These are phyloP conservation scores for Exophiala sideris DNA, from an alignment of 2,329 filamentous ascomycete genomes.

Conservation along the genomic window DNA sequence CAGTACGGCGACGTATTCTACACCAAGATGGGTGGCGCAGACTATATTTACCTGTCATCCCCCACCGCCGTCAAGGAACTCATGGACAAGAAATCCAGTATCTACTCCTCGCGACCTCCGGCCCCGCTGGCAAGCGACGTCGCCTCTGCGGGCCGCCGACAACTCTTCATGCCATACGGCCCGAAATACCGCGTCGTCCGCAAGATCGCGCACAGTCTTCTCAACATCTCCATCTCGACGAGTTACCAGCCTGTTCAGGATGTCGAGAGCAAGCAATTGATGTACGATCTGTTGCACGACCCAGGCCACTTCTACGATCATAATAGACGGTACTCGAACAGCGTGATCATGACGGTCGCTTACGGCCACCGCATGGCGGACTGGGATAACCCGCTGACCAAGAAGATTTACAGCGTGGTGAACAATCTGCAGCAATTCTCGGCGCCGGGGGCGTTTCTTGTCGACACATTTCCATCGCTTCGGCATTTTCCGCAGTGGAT, in stretches of 20 bases:
- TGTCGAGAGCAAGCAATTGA: conserved; percentile 47
- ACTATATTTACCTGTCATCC: conserved; percentile 44
- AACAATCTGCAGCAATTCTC: conserved; percentile 47
- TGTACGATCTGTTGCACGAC: conserved; percentile 40
- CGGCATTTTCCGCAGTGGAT: conserved; percentile 42
- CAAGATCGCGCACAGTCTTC: conserved; percentile 42
- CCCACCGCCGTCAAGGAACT: conserved; percentile 52
- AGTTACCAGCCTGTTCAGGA: conserved; percentile 50
- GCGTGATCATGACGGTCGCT: conserved; percentile 50
- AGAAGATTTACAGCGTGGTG: conserved; percentile 48
- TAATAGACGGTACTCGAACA: conserved; percentile 49
- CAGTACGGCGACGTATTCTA: conserved; percentile 37
- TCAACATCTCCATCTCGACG: conserved; percentile 43
- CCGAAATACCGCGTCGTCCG: conserved; percentile 46
- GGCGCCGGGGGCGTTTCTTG: conserved; percentile 41
- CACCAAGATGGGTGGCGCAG: conserved; percentile 32
- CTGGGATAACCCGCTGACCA: conserved; percentile 43
- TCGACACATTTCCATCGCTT: conserved; percentile 45
- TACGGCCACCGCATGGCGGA: conserved; percentile 48
- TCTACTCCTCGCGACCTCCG: conserved; percentile 40
- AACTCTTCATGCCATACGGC: conserved; percentile 50
- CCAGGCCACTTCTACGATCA: conserved; percentile 45
- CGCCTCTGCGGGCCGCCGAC: conserved; percentile 37
- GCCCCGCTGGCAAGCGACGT: conserved; percentile 31
- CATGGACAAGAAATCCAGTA: conserved; percentile 42